Conservation (phyloP, 2,329 filamentous ascomycete species). For the Talaromyces sp. region DNA sequence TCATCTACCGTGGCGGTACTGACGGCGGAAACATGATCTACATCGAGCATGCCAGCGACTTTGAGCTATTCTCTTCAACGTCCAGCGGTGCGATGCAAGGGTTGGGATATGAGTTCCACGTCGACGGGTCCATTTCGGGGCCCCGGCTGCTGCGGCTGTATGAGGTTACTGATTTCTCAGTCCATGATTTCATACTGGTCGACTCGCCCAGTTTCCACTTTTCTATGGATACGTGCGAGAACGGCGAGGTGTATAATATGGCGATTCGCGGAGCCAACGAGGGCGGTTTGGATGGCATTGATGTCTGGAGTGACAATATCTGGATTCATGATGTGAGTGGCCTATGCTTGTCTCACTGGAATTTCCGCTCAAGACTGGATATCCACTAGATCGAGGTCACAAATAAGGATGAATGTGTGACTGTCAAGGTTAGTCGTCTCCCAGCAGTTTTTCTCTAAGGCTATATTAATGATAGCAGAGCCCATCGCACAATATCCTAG, state of each 20-base stretch:
- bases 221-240: constrained; percentile 46
- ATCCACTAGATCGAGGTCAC: constrained; percentile 48
- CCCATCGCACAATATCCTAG: constrained; percentile 50
- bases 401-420: constrained; percentile 60
- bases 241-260: constrained; percentile 55
- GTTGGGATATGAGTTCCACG: constrained; percentile 47
- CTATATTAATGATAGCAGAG: constrained; percentile 26
- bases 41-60: constrained; percentile 47
- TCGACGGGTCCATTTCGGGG: constrained; percentile 35
- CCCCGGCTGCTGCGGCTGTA: constrained; percentile 45
- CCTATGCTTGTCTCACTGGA: background rate
- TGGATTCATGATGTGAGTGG: constrained; percentile 51
- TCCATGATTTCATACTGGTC: constrained; percentile 48
- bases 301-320: constrained; percentile 52
- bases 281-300: constrained; percentile 54
- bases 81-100: constrained; percentile 52
- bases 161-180: constrained; percentile 43
- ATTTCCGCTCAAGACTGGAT: background rate
- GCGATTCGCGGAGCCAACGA: constrained; percentile 49
- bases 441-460: background rate
- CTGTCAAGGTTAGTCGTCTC: constrained; percentile 42
- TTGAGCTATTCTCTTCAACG: constrained; percentile 52
- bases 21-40: constrained; percentile 52
- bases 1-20: constrained; percentile 49
- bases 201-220: constrained; percentile 51